Base-by-base conservation (phyloP, 257 asterid species). In the Penstemon davidsonii region DNA sequence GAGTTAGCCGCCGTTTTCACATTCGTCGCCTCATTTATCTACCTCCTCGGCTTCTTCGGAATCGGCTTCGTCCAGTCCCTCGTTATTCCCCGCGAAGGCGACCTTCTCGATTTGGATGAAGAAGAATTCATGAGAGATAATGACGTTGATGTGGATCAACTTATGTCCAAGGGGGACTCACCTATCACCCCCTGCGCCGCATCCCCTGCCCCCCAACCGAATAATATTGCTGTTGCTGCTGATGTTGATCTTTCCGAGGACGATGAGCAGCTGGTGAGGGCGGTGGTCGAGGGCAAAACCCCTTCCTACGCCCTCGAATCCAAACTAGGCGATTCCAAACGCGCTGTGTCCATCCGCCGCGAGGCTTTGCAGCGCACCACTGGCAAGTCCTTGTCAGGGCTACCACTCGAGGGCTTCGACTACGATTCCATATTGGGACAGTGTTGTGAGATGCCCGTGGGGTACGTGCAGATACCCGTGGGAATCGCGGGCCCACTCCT, bases 381-480 rank as follows among this genome's bases (percentile, higher is more conserved):
- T 13, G 82, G 85, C 0, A 77, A 74, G 62, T 80, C 85, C 36
- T 68, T 80, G 0, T 15, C 56, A 0, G 85, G 85, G 3, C 55
- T 81, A 19, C 85, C 85, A 7, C 42, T 81, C 36, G 82, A 77
- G n/a, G 82, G 83, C 19, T 81, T 81, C 68, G 66, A 81, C 66
- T 81, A 81, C 74, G 76, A 74, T 12, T 54, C 82, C 12, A 81
- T 81, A 9, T 62, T 77, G 10, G 85, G 85, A 0, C 85, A 81
- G 78, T 81, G 85, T 74, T 77, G 85, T 19, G 85, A 81, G 47
- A 77, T 81, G 85, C 85, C 85, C 10, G 85, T 81, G 55, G 85
- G 85, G 51, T 81, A 81, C 74, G 74, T 81, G 39, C 85, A 81
- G 74, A 77, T 81, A 10, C 85, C 85, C 3, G 85, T 81, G 11